These are phyloP conservation scores for Pichia cabralensis DNA, from an alignment of 805 yeast species.

Conservation along the genomic window DNA sequence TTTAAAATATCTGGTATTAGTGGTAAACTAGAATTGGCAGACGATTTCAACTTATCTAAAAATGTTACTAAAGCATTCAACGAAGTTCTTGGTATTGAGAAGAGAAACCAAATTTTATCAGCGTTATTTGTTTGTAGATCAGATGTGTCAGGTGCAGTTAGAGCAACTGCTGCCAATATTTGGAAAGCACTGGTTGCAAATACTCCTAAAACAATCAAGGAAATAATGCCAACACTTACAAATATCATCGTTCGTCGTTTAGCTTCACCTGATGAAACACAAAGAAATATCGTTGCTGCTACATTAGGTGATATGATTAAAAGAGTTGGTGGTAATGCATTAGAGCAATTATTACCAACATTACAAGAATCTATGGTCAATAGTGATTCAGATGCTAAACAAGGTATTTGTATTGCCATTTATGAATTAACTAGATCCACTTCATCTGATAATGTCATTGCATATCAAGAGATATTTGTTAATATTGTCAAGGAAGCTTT, in stretches of 20 bases:
- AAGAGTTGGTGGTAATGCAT: slow-evolving; percentile 83
- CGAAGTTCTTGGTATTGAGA: slow-evolving; percentile 75
- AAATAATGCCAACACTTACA: slow-evolving; percentile 77
- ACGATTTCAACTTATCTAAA: slow-evolving; percentile 36
- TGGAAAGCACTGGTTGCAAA: slow-evolving; percentile 96
- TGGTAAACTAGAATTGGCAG: slow-evolving; percentile 61
- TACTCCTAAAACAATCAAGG: slow-evolving; percentile 90
- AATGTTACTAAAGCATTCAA: slow-evolving; percentile 56
- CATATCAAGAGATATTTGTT: slow-evolving; percentile 61
- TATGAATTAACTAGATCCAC: slow-evolving; percentile 77
- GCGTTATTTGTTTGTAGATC: slow-evolving; percentile 90
- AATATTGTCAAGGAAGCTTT: slow-evolving; percentile 69
- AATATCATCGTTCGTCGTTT: slow-evolving; percentile 69
- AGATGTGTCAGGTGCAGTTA: slow-evolving; percentile 77
- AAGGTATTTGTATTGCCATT: slow-evolving; percentile 93
- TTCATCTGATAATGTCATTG: slow-evolving; percentile 44
- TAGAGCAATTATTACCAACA: slow-evolving; percentile 77
- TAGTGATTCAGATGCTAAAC: slow-evolving; percentile 76
- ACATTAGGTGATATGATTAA: slow-evolving; percentile 92
- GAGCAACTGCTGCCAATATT: slow-evolving; percentile 83
- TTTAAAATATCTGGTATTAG: slow-evolving; percentile 90
- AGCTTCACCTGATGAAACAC: slow-evolving; percentile 71
- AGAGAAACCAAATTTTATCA: slow-evolving; percentile 79
- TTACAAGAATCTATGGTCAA: slow-evolving; percentile 52
- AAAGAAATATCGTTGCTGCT: slow-evolving; percentile 83